These are phyloP conservation scores for Halophytophthora polymorphica DNA, from an alignment of 352 stramenopile species.

Conservation along the genomic window DNA sequence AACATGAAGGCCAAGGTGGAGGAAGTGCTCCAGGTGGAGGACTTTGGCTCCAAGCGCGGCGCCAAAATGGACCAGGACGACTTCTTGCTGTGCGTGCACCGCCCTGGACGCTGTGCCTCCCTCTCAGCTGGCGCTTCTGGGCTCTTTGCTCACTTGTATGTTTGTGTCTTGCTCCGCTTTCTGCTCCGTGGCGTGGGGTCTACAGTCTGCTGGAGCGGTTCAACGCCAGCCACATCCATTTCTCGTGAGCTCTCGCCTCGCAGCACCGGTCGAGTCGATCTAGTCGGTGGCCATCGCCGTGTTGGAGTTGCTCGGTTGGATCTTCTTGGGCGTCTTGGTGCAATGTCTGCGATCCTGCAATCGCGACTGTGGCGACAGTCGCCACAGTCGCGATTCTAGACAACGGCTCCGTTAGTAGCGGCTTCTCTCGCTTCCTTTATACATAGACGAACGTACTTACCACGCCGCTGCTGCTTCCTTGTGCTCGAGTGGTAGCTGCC, in stretches of 20 bases:
- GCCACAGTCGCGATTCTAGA: too few species aligned
- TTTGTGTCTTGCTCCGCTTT: conserved; percentile 1
- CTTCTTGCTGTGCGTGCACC: conserved; percentile 87
- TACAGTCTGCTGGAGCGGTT: conserved; percentile 93
- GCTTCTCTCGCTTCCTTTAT: too few species aligned
- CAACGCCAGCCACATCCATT: conserved; percentile 96
- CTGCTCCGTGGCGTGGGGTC: conserved; percentile 1
- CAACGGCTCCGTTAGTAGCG: too few species aligned
- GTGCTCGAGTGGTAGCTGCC: background rate
- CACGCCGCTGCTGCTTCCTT: too few species aligned
- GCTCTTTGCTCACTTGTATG: background rate
- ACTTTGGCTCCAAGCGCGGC: conserved; percentile 87
- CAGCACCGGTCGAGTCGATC: background rate
- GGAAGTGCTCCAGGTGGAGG: conserved; percentile 88
- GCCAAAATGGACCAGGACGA: conserved; percentile 98
- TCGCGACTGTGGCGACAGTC: too few species aligned
- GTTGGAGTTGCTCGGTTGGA: background rate
- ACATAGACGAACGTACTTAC: too few species aligned
- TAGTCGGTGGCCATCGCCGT: background rate
- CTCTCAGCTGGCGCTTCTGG: background rate
- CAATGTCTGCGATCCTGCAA: background rate
- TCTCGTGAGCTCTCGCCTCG: conserved; percentile 60
- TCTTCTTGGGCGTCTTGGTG: background rate
- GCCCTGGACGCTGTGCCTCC: too few species aligned
- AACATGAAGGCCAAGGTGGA: conserved; percentile 94